These are phyloP conservation scores for Beauveria medogensis DNA, from an alignment of 2,329 filamentous ascomycete genomes.

Conservation along the genomic window DNA sequence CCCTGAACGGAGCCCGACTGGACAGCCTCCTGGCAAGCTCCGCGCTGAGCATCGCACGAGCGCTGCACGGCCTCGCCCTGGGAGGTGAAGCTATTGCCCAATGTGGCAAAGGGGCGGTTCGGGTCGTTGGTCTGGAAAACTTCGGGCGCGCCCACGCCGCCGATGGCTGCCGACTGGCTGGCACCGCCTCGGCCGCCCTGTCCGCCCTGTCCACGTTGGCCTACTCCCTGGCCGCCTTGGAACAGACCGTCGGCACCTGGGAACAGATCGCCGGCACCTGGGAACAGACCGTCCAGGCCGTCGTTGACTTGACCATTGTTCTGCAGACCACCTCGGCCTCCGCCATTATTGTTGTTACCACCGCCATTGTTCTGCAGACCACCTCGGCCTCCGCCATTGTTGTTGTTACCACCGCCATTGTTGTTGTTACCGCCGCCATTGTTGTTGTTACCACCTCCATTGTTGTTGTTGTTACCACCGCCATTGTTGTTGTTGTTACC, in stretches of 20 bases:
- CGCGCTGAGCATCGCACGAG: constrained; percentile 57
- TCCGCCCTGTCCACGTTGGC: constrained; percentile 7
- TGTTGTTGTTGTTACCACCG: constrained; percentile 10
- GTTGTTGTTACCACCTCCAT: constrained; percentile 14
- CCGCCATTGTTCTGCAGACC: constrained; percentile 8
- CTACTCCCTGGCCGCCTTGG: background rate
- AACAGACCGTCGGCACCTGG: too few relatives aligned
- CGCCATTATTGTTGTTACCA: background rate
- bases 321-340: constrained; percentile 8
- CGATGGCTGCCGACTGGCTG: constrained; percentile 31
- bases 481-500: constrained; percentile 10
- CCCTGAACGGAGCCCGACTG: constrained; percentile 39
- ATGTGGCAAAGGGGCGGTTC: constrained; percentile 46
- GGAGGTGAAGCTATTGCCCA: constrained; percentile 50
- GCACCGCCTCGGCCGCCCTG: constrained; percentile 20
- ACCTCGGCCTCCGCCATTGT: background rate
- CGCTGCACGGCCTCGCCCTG: constrained; percentile 48
- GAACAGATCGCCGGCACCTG: too few relatives aligned
- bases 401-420: too few relatives aligned
- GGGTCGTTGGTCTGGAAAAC: constrained; percentile 40
- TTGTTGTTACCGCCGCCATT: background rate
- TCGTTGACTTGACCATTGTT: constrained; percentile 7
- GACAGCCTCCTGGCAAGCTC: constrained; percentile 47
- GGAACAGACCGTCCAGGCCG: background rate
- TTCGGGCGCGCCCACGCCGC: constrained; percentile 42